These are phyloP conservation scores for Luffa acutangula DNA, from an alignment of 306 rosid genomes.

Conservation along the genomic window DNA sequence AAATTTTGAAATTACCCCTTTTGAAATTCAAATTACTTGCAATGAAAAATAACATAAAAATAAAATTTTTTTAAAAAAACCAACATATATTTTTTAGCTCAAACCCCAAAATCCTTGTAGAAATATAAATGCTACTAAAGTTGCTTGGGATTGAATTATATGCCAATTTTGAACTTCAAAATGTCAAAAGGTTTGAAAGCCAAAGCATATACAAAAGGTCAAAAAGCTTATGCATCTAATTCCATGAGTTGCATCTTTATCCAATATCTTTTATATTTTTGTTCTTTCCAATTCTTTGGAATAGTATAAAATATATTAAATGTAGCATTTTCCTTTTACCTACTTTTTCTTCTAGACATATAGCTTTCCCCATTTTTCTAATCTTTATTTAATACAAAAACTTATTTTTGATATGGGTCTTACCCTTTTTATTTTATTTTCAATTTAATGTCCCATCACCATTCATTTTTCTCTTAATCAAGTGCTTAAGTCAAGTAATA, in stretches of 20 bases:
- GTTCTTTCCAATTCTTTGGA: background rate
- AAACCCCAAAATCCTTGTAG: background rate
- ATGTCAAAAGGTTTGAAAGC: background rate
- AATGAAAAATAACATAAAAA: no score
- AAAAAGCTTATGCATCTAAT: background rate
- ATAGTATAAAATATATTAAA: background rate
- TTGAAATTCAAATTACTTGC: background rate
- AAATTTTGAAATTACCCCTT: background rate
- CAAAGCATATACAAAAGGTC: conserved; percentile 3
- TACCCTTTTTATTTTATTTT: background rate
- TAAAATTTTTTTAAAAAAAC: no score
- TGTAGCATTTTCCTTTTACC: background rate
- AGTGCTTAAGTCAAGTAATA: background rate
- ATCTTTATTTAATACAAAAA: background rate
- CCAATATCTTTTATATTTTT: background rate
- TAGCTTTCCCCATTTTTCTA: background rate
- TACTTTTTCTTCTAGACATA: background rate
- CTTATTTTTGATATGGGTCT: background rate
- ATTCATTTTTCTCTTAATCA: background rate
- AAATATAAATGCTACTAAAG: background rate
- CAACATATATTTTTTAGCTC: no score
- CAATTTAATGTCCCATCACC: background rate
- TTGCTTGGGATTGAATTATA: background rate
- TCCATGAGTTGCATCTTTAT: background rate
- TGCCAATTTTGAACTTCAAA: background rate